A percentile compares a stretch with the other conserved stretches of the same genome.
phyloP scores from a whole-genome alignment of 805 yeast genomes.

The Wickerhamiella shivajii region DNA sequence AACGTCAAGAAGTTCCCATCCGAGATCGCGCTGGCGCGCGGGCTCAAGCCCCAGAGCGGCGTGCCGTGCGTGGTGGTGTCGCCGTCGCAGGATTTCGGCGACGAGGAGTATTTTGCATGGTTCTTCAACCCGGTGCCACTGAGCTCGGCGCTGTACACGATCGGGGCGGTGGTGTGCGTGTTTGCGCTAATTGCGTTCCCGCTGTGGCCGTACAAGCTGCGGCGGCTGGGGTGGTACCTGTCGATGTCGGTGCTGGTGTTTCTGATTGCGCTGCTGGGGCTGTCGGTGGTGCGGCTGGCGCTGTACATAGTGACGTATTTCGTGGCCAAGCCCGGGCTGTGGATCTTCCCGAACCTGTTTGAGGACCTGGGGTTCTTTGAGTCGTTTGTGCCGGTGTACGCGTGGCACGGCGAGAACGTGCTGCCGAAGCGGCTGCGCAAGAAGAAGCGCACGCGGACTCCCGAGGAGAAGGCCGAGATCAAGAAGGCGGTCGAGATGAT shows the following conservation, averaged over 20 bases:
- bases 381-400: slow-evolving; percentile 80
- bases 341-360: slow-evolving; percentile 92
- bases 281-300: slow-evolving; percentile 68
- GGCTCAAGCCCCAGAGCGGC: slow-evolving; percentile 57
- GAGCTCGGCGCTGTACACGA: slow-evolving; percentile 43
- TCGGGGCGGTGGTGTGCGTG: slow-evolving; percentile 49
- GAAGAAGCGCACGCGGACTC: slow-evolving; percentile 9
- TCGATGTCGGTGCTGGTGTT: slow-evolving; percentile 65
- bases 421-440: slow-evolving; percentile 17
- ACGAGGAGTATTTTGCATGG: slow-evolving; percentile 64
- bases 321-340: slow-evolving; percentile 57
- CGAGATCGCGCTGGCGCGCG: slow-evolving; percentile 38
- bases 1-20: slow-evolving; percentile 67
- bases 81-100: slow-evolving; percentile 28
- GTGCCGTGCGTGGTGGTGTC: slow-evolving; percentile 29
- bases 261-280: slow-evolving; percentile 55
- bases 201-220: slow-evolving; percentile 85
- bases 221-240: slow-evolving; percentile 79
- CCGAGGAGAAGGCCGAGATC: slow-evolving; percentile 5
- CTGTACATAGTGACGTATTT: slow-evolving; percentile 47
- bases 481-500: slow-evolving; percentile 4
- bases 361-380: slow-evolving; percentile 91
- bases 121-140: slow-evolving; percentile 60
- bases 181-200: slow-evolving; percentile 68
- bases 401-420: slow-evolving; percentile 44